Conservation (phyloP, 495 filamentous ascomycete species). For the Geoglossum glabrum region DNA sequence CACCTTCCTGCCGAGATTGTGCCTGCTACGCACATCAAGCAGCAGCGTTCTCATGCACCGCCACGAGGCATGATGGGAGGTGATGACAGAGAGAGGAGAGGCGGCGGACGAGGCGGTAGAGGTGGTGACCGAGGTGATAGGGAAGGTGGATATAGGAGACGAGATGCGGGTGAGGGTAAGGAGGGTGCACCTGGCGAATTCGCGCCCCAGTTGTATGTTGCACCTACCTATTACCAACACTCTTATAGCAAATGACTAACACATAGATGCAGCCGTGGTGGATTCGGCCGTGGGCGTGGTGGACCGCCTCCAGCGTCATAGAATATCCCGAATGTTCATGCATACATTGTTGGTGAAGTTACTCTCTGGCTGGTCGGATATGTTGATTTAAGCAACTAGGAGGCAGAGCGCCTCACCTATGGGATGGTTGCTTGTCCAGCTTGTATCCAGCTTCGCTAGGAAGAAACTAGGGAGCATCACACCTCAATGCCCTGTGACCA, state of each 20-base stretch:
- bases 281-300: slow-evolving; percentile 78
- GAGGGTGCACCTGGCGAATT: slow-evolving; percentile 93
- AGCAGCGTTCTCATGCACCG: slow-evolving; percentile 95
- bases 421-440: no score
- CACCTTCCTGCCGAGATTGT: slow-evolving; percentile 99
- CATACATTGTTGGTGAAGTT: neutral
- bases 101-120: slow-evolving; percentile 39
- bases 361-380: neutral
- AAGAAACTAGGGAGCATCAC: slow-evolving; percentile 18
- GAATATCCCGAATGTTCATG: neutral
- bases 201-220: slow-evolving; percentile 67
- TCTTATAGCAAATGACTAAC: neutral
- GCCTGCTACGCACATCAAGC: slow-evolving; percentile 98
- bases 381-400: neutral
- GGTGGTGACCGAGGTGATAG: slow-evolving; percentile 55
- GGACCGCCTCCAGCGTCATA: slow-evolving; percentile 35
- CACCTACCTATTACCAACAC: slow-evolving; percentile 1
- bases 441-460: no score
- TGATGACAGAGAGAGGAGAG: slow-evolving; percentile 66
- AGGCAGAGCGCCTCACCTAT: neutral
- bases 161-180: slow-evolving; percentile 75
- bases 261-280: slow-evolving; percentile 46
- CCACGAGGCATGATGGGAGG: slow-evolving; percentile 96
- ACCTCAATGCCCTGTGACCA: no score
- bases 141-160: slow-evolving; percentile 82